A percentile compares a stretch with the other conserved stretches of the same genome.
Conservation (phyloP, 345 rosid species). For the Physaria fendleri region DNA sequence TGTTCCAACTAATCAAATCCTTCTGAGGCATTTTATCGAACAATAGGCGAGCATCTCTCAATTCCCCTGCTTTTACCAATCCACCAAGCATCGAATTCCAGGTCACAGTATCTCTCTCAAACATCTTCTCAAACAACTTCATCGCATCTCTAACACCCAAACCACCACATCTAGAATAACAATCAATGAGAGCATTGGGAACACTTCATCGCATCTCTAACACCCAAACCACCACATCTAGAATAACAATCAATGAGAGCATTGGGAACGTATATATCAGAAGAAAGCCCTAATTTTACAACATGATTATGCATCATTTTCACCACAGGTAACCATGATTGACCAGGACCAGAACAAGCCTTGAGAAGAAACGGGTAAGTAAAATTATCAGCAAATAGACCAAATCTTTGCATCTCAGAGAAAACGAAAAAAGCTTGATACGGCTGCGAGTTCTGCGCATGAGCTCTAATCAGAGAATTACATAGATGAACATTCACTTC, state of each 20-base stretch:
- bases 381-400: slow-evolving; percentile 60
- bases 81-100: slow-evolving; percentile 86
- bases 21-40: slow-evolving; percentile 74
- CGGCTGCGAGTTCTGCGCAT: slow-evolving; percentile 45
- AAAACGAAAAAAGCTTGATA: slow-evolving; percentile 51
- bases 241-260: slow-evolving; percentile 74
- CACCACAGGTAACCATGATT: slow-evolving; percentile 45
- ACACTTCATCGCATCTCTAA: slow-evolving; percentile 59
- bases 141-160: slow-evolving; percentile 52
- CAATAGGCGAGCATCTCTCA: slow-evolving; percentile 48
- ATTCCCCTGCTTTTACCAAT: slow-evolving; percentile 44
- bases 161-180: slow-evolving; percentile 65
- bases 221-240: slow-evolving; percentile 58
- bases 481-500: slow-evolving; percentile 54
- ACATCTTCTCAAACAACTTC: slow-evolving; percentile 54
- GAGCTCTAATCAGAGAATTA: slow-evolving; percentile 65
- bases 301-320: slow-evolving; percentile 66
- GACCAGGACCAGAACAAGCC: slow-evolving; percentile 51
- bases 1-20: slow-evolving; percentile 80
- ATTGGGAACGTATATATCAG: slow-evolving; percentile 79
- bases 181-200: slow-evolving; percentile 79
- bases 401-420: slow-evolving; percentile 54
- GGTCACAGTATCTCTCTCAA: slow-evolving; percentile 54
- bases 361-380: slow-evolving; percentile 80
- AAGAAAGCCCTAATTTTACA: slow-evolving; percentile 57